phyloP scores from a whole-genome alignment of 2,329 filamentous ascomycete species.

The Fusarium musae region DNA sequence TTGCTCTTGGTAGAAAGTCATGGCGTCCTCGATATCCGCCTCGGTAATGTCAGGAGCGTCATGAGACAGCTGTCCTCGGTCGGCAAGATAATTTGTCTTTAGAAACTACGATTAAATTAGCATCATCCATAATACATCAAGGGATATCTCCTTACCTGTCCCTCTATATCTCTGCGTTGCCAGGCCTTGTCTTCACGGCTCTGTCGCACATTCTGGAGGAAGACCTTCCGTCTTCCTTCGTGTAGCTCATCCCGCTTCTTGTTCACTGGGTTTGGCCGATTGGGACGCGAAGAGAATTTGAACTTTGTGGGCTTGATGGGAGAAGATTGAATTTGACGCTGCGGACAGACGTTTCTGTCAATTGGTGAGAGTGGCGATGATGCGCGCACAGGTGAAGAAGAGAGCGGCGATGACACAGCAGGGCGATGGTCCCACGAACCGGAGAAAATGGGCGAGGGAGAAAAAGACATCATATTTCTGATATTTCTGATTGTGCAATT shows the following conservation, averaged over 20 bases:
- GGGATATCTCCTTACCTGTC: slow-evolving; percentile 51
- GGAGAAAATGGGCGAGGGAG: slow-evolving; percentile 57
- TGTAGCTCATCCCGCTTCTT: slow-evolving; percentile 70
- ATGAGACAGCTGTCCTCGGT: slow-evolving; percentile 48
- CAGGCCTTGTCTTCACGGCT: slow-evolving; percentile 69
- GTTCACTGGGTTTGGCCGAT: slow-evolving; percentile 72
- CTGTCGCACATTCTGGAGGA: slow-evolving; percentile 74
- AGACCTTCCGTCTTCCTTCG: slow-evolving; percentile 73
- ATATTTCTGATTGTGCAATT: slow-evolving; percentile 31
- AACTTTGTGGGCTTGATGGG: slow-evolving; percentile 55
- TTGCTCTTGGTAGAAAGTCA: slow-evolving; percentile 49
- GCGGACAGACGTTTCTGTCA: slow-evolving; percentile 54
- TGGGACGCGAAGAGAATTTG: slow-evolving; percentile 64
- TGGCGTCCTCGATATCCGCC: slow-evolving; percentile 63
- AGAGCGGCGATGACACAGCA: slow-evolving; percentile 56
- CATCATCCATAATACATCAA: neutral
- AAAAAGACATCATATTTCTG: slow-evolving; percentile 55
- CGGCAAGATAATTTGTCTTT: slow-evolving; percentile 50
- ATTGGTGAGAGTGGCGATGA: slow-evolving; percentile 59
- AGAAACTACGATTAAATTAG: slow-evolving; percentile 46
- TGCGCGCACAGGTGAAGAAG: slow-evolving; percentile 68
- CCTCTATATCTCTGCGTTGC: slow-evolving; percentile 71
- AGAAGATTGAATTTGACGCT: slow-evolving; percentile 58
- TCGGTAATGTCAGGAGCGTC: slow-evolving; percentile 57
- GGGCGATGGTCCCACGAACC: slow-evolving; percentile 60